Evolutionary conservation across 2,329 filamentous ascomycete species (phyloP).

Genomic region (Phialophora verrucosa): DNA sequence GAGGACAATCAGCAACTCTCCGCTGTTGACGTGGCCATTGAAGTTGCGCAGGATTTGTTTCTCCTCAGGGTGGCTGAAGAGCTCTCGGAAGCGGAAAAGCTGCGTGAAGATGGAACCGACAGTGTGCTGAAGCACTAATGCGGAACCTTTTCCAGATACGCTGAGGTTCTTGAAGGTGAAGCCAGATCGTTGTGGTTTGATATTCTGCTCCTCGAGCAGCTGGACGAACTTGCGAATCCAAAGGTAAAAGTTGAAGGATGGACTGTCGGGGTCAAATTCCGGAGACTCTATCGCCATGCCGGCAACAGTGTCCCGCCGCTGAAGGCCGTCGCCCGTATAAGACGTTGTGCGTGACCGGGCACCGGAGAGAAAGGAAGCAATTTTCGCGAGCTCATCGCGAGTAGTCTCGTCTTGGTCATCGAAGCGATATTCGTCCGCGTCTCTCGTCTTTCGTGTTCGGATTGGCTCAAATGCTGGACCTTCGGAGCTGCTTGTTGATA

Average conservation of each 20-base stretch:
- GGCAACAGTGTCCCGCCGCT: slow-evolving; percentile 33
- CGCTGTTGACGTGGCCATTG: slow-evolving; percentile 57
- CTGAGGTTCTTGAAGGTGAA: slow-evolving; percentile 69
- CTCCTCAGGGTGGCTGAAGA: slow-evolving; percentile 58
- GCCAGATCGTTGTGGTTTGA: slow-evolving; percentile 47
- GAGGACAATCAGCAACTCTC: slow-evolving; percentile 68
- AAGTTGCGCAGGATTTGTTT: slow-evolving; percentile 63
- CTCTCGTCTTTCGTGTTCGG: slow-evolving; percentile 32
- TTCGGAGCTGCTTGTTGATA: slow-evolving; percentile 46
- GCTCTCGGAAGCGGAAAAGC: slow-evolving; percentile 64
- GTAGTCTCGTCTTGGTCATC: slow-evolving; percentile 20
- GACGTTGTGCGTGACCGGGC: slow-evolving; percentile 20
- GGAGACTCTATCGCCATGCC: slow-evolving; percentile 32
- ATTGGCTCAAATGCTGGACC: slow-evolving; percentile 33
- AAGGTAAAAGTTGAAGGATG: slow-evolving; percentile 34
- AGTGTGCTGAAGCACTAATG: slow-evolving; percentile 71
- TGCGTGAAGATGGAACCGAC: slow-evolving; percentile 65
- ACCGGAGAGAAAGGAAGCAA: slow-evolving; percentile 34
- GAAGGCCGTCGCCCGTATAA: slow-evolving; percentile 19
- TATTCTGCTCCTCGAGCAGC: slow-evolving; percentile 29
- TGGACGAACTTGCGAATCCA: slow-evolving; percentile 34
- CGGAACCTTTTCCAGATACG: slow-evolving; percentile 68
- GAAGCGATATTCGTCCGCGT: slow-evolving; percentile 30
- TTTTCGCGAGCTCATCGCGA: slow-evolving; percentile 28
- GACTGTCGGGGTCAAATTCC: slow-evolving; percentile 33